Percentiles rank a stretch among this genome's conserved stretches.
These are phyloP conservation scores for Dendrobium chrysotoxum DNA, from an alignment of 106 monocot species.

Conservation along the genomic window DNA sequence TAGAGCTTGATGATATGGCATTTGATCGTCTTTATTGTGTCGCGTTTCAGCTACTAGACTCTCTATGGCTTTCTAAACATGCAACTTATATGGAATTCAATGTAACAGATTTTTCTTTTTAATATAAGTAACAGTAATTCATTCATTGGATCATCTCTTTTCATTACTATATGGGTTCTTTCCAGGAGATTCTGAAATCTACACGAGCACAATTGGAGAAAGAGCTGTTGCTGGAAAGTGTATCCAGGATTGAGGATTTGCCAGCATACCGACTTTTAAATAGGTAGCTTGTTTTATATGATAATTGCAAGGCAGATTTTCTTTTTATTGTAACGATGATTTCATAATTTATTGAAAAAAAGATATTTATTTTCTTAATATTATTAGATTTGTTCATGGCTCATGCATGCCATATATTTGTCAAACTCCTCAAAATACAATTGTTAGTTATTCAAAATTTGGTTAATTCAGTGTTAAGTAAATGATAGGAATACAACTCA, in stretches of 20 bases:
- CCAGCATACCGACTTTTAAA: conserved; percentile 60
- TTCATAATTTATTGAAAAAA: too few relatives aligned
- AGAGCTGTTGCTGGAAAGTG: conserved; percentile 54
- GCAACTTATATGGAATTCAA: conserved; percentile 98
- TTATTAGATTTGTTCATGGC: too few relatives aligned
- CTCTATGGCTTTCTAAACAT: conserved; percentile 72
- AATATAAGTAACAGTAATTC: background rate
- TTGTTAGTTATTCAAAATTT: too few relatives aligned
- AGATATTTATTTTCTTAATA: too few relatives aligned
- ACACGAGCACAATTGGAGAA: conserved; percentile 64
- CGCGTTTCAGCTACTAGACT: conserved; percentile 64
- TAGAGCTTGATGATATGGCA: conserved; percentile 58
- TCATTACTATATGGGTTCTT: background rate
- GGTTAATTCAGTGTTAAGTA: too few relatives aligned
- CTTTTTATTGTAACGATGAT: too few relatives aligned
- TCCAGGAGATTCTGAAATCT: conserved; percentile 73
- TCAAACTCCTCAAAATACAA: too few relatives aligned
- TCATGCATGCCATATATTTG: too few relatives aligned
- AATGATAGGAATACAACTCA: too few relatives aligned
- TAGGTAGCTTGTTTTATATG: conserved; percentile 16
- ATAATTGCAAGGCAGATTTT: background rate
- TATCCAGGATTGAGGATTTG: conserved; percentile 39
- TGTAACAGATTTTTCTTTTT: conserved; percentile 20
- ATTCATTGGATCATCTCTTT: background rate
- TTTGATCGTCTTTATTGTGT: conserved; percentile 78